Percentiles rank a stretch among this genome's conserved stretches.
Conservation (phyloP, 768 basidiomycete genomes). For the Pisolithus microcarpus region DNA sequence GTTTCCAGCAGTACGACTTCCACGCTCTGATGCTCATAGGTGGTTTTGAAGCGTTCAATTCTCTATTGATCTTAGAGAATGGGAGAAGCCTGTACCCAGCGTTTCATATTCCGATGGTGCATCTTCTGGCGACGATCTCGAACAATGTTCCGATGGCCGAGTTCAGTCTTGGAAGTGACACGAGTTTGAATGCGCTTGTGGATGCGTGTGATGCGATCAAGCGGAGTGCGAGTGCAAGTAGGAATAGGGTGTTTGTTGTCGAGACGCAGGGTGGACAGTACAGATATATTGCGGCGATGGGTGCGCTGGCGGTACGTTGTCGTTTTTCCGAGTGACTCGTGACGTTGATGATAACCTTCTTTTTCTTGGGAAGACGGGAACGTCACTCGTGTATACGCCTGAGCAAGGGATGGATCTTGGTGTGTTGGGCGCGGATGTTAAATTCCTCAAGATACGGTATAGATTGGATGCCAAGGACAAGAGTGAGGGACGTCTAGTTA, state of each 20-base stretch:
- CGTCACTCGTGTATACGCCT: constrained; percentile 89
- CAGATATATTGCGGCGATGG: too few species aligned
- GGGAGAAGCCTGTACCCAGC: constrained; percentile 79
- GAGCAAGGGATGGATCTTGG: constrained; percentile 76
- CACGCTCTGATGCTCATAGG: constrained; percentile 85
- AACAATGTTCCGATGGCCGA: constrained; percentile 98
- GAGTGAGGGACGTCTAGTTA: constrained; percentile 88
- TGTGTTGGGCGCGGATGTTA: constrained; percentile 78
- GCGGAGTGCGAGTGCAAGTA: constrained; percentile 93
- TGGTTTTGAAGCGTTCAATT: constrained; percentile 90
- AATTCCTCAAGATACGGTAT: too few species aligned
- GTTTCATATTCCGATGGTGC: constrained; percentile 93
- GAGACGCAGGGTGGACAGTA: too few species aligned
- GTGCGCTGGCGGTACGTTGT: constrained; percentile 81
- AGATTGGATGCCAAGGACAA: too few species aligned
- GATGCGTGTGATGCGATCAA: constrained; percentile 98
- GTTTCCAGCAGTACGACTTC: constrained; percentile 80
- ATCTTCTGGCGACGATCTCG: constrained; percentile 93
- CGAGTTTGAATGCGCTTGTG: constrained; percentile 94
- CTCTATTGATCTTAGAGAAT: constrained; percentile 71
- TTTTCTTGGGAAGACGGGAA: constrained; percentile 59
- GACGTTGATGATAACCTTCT: background rate
- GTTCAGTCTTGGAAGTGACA: constrained; percentile 92
- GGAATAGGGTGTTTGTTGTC: too few species aligned
- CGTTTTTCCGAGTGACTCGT: background rate